A percentile compares a stretch with the other conserved stretches of the same genome.
Evolutionary conservation across 139 green algal species (phyloP).

Genomic region (Picochlorum sp.): DNA sequence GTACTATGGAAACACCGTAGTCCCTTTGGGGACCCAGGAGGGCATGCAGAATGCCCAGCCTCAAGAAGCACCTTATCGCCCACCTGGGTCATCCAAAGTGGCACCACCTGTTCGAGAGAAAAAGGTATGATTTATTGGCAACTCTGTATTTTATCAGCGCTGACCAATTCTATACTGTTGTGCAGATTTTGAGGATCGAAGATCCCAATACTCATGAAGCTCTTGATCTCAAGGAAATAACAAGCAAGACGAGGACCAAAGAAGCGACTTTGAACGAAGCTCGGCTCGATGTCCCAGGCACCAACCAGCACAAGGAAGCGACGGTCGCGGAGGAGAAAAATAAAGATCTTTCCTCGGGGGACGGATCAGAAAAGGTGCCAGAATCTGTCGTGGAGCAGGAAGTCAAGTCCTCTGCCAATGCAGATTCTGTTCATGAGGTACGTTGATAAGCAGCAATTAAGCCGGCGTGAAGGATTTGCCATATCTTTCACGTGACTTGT

Average conservation of each 20-base stretch:
- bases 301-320: background rate
- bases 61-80: too few species aligned
- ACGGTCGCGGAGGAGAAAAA: background rate
- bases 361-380: background rate
- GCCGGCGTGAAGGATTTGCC: slow-evolving; percentile 13
- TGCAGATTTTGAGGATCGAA: slow-evolving; percentile 23
- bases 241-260: background rate
- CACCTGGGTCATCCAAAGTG: background rate
- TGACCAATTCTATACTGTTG: too few species aligned
- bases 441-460: slow-evolving; percentile 16
- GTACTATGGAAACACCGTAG: too few species aligned
- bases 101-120: slow-evolving; percentile 2
- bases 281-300: background rate
- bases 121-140: background rate
- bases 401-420: background rate
- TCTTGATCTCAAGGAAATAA: slow-evolving; percentile 16
- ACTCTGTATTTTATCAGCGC: too few species aligned
- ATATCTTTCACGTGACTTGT: slow-evolving; percentile 12
- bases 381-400: background rate
- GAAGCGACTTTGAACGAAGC: background rate
- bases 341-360: background rate
- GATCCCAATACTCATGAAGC: slow-evolving; percentile 23
- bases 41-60: too few species aligned
- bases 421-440: background rate
- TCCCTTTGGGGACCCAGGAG: too few species aligned